phyloP scores from a whole-genome alignment of 257 asterid genomes.

The Ehretia macrophylla region DNA sequence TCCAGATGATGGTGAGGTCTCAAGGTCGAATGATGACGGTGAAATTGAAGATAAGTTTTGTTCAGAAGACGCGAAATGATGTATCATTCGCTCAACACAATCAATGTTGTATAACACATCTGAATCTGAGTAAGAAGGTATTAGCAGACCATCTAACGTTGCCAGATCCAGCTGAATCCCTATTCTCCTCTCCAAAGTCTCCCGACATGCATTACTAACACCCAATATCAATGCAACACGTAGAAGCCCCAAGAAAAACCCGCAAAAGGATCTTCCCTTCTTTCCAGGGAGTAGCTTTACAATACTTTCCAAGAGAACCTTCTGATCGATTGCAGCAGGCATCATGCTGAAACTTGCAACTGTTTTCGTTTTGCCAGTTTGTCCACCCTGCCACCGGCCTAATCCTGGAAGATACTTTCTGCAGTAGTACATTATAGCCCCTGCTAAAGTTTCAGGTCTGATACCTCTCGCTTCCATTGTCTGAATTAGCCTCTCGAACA shows the following conservation, averaged over 20 bases:
- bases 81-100: slow-evolving; percentile 71
- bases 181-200: slow-evolving; percentile 63
- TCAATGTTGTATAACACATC: slow-evolving; percentile 79
- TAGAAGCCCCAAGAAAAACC: slow-evolving; percentile 72
- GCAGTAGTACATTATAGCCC: slow-evolving; percentile 79
- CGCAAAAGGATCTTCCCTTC: slow-evolving; percentile 79
- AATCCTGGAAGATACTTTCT: slow-evolving; percentile 84
- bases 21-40: slow-evolving; percentile 49
- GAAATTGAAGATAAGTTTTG: slow-evolving; percentile 35
- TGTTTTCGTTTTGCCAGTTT: slow-evolving; percentile 47
- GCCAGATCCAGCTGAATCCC: slow-evolving; percentile 82
- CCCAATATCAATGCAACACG: slow-evolving; percentile 83
- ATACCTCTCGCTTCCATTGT: slow-evolving; percentile 73
- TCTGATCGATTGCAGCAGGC: slow-evolving; percentile 72
- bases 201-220: slow-evolving; percentile 52
- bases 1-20: slow-evolving; percentile 50
- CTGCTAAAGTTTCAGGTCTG: slow-evolving; percentile 55
- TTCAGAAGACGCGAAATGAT: slow-evolving; percentile 59
- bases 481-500: slow-evolving; percentile 69
- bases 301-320: slow-evolving; percentile 59
- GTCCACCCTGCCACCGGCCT: slow-evolving; percentile 83
- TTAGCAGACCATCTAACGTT: slow-evolving; percentile 63
- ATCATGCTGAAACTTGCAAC: slow-evolving; percentile 86
- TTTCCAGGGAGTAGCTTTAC: slow-evolving; percentile 63
- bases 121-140: slow-evolving; percentile 84